phyloP scores from a whole-genome alignment of 495 filamentous ascomycete species.

The Daldinia decipiens region DNA sequence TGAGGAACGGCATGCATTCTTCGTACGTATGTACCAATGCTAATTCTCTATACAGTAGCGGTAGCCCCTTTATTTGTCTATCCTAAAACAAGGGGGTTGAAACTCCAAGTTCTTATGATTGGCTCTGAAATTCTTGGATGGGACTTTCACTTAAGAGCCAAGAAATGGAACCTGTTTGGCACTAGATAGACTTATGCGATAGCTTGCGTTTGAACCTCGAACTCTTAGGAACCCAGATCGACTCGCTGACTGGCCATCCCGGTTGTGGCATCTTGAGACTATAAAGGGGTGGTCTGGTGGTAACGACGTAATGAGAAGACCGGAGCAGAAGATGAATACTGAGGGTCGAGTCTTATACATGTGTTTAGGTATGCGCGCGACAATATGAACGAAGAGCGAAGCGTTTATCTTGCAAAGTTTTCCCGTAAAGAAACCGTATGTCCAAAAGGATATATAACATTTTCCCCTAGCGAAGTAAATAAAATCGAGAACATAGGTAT shows the following conservation, averaged over 20 bases:
- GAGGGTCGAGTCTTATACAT: neutral
- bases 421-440: neutral
- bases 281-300: neutral
- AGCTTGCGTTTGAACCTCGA: no score
- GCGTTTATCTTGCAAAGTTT: neutral
- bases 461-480: no score
- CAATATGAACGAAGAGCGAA: neutral
- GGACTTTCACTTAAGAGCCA: neutral
- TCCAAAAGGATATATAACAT: no score
- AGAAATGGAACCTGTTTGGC: neutral
- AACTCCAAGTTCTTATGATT: neutral
- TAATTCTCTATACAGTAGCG: neutral
- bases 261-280: neutral
- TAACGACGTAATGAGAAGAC: neutral
- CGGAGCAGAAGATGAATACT: neutral
- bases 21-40: no score
- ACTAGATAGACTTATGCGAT: neutral
- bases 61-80: neutral
- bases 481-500: no score
- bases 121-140: no score
- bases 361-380: neutral
- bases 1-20: neutral
- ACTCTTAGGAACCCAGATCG: no score
- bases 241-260: neutral
- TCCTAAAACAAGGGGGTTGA: neutral